Evolutionary conservation across 495 filamentous ascomycete species (phyloP).

Genomic region (Aspergillus coremiiformis): DNA sequence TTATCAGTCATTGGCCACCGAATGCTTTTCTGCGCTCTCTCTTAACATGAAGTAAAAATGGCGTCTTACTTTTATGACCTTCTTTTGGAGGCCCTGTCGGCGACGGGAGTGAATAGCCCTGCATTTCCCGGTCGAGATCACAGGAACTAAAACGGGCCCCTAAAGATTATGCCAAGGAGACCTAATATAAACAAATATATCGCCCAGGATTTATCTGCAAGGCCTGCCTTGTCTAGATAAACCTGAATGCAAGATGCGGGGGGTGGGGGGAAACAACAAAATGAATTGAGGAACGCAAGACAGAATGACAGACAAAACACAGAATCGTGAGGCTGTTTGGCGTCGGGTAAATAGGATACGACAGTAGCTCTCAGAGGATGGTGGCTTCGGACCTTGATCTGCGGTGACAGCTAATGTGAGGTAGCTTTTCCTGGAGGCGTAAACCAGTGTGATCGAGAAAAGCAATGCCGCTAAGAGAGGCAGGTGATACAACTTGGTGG

Average conservation of each 20-base stretch:
- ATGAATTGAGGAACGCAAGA: neutral
- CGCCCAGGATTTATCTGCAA: neutral
- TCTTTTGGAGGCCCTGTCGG: constrained; percentile 38
- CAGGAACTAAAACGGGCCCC: neutral
- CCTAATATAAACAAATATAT: neutral
- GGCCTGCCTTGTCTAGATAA: constrained; percentile 13
- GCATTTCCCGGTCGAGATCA: constrained; percentile 23
- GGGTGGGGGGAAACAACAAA: neutral
- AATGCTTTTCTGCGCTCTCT: neutral
- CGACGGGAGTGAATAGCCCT: constrained; percentile 43
- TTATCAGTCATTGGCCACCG: constrained; percentile 1
- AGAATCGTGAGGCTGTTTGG: neutral
- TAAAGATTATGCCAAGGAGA: neutral
- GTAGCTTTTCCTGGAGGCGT: neutral
- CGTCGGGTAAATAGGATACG: neutral
- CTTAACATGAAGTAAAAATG: neutral
- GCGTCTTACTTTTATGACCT: constrained; percentile 39
- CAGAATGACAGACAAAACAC: neutral
- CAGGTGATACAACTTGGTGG: neutral
- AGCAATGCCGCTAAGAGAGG: neutral
- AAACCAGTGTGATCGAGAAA: neutral
- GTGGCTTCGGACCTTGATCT: neutral
- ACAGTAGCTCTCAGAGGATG: neutral
- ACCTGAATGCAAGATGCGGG: neutral
- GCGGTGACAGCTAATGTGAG: neutral